Evolutionary conservation across 2,329 filamentous ascomycete species (phyloP).

Genomic region (Arthrocladium fulminans): DNA sequence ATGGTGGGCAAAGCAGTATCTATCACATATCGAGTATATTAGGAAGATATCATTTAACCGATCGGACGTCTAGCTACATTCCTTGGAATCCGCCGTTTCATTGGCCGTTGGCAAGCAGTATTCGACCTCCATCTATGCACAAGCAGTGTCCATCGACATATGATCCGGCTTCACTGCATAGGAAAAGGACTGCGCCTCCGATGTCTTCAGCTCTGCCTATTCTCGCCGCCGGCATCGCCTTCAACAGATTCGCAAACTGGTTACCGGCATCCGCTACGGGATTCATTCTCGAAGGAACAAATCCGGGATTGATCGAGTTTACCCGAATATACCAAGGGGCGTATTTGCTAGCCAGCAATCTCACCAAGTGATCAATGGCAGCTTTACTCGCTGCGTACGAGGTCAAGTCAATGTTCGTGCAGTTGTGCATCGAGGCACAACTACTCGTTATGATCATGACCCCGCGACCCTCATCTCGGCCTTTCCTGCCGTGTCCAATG

Average conservation of each 20-base stretch:
- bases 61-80: no score
- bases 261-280: conserved; percentile 34
- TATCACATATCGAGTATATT: no score
- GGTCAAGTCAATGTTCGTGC: conserved; percentile 45
- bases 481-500: conserved; percentile 24
- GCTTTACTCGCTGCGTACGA: conserved; percentile 46
- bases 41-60: no score
- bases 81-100: no score
- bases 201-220: conserved; percentile 35
- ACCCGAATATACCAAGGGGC: conserved; percentile 36
- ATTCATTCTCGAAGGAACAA: conserved; percentile 40
- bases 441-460: conserved; percentile 43
- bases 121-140: conserved; percentile 34
- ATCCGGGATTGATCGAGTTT: conserved; percentile 39
- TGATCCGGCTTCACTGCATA: conserved; percentile 35
- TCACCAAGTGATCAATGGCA: conserved; percentile 45
- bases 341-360: conserved; percentile 42
- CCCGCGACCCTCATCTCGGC: conserved; percentile 36
- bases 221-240: conserved; percentile 33
- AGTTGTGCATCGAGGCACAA: conserved; percentile 46
- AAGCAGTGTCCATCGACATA: conserved; percentile 35
- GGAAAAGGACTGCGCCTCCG: conserved; percentile 36
- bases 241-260: conserved; percentile 35
- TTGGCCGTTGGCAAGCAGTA: conserved; percentile 35
- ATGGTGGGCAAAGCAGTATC: no score